Percentiles rank a stretch among this genome's conserved stretches.
Conservation (phyloP, 2,329 filamentous ascomycete species). For the Coniosporium tulheliwenetii region DNA sequence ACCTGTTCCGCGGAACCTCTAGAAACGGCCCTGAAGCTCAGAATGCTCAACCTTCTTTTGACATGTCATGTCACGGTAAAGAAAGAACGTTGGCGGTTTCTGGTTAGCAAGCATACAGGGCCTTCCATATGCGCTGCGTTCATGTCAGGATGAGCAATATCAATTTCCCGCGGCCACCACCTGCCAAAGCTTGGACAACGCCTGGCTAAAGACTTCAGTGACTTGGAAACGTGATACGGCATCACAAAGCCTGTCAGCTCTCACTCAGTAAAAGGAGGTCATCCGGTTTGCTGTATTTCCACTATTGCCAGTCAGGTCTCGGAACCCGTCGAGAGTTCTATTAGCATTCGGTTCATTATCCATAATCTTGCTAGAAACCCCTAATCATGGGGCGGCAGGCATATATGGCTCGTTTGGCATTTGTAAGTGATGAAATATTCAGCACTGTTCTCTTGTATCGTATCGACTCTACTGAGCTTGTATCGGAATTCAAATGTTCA, state of each 20-base stretch:
- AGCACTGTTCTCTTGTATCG: neutral
- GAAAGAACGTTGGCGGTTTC: no score
- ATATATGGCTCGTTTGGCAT: slow-evolving; percentile 14
- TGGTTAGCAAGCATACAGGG: no score
- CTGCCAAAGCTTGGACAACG: no score
- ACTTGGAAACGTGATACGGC: neutral
- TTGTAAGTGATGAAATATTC: slow-evolving; percentile 10
- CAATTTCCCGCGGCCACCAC: no score
- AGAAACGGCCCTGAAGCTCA: no score
- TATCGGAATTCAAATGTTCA: neutral
- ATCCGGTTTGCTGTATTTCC: neutral
- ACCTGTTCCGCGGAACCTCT: no score
- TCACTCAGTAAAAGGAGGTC: neutral
- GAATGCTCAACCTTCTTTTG: no score
- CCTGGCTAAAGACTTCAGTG: no score
- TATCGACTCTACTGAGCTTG: neutral
- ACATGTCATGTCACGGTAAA: no score
- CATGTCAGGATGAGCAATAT: no score
- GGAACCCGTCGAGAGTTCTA: neutral
- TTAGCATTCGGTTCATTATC: neutral
- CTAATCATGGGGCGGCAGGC: slow-evolving; percentile 4
- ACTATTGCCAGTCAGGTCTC: neutral
- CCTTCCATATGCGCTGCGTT: no score
- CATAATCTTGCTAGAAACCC: neutral
- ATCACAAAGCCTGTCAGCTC: neutral